Evolutionary conservation across 2,329 filamentous ascomycete species (phyloP), one percentile per base, ranked within the genome.

Genomic region (Colletotrichum gloeosporioides): DNA sequence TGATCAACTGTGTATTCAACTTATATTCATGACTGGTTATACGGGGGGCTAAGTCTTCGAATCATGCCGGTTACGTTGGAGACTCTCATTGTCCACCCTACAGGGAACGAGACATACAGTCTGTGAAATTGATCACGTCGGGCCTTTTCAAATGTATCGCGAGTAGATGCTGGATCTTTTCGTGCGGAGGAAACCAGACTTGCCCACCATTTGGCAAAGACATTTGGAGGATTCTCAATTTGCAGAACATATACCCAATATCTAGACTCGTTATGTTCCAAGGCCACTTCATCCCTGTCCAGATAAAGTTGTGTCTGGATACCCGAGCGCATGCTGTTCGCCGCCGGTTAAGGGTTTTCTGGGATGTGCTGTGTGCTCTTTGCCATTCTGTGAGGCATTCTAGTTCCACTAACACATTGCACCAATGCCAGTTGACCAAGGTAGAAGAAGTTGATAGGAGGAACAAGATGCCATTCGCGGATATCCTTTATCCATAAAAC

Each of bases 101-200:
- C 3, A 18, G 8, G 9, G 18, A 18, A n/a, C 1, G 18, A n/a
- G 9, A 18, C 9, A 44, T 0, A 6, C 39, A 10, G 18, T 44
- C 5, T 4, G 9, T 2, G 9, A 10, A 18, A 44, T 10, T n/a
- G 18, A 18, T 5, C 4, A n/a, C 18, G 18, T 10, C n/a, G 18
- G 8, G 39, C 9, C 9, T 44, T 39, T n/a, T 44, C 39, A 44
- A 3, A 6, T 10, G 39, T 12, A 44, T 12, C 9, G 18, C 3
- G 39, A n/a, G 16, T 39, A n/a, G 18, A 44, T 4, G 3, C 3
- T 44, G 9, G 8, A 6, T 44, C 8, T n/a, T n/a, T 44, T n/a
- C 0, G 3, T 6, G 8, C 1, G 4, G 8, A 44, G 39, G 5
- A n/a, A 18, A 44, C 39, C 5, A 44, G 4, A n/a, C 10, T 0